Evolutionary conservation across 257 asterid genomes (phyloP).

Genomic region (Solanum rostratum): DNA sequence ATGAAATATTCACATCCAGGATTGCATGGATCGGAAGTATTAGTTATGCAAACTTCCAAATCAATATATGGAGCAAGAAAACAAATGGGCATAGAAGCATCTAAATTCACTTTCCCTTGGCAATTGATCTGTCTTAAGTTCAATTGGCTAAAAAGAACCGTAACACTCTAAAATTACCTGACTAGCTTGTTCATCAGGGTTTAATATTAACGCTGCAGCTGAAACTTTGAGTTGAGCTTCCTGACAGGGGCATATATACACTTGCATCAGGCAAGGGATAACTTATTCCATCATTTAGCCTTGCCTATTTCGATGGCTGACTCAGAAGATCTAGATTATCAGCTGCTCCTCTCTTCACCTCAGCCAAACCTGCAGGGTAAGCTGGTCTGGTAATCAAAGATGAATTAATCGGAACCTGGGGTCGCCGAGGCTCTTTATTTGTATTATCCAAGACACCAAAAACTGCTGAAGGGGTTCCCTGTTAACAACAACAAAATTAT

Average conservation of each 20-base stretch:
- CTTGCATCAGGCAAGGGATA: slow-evolving; percentile 26
- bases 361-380: slow-evolving; percentile 17
- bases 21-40: not conserved
- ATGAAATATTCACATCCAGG: not conserved
- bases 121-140: not conserved
- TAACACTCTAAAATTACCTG: slow-evolving; percentile 37
- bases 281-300: slow-evolving; percentile 42
- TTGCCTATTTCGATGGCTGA: slow-evolving; percentile 41
- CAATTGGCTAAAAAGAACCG: not conserved
- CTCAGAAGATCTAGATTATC: slow-evolving; percentile 26
- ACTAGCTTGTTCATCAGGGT: slow-evolving; percentile 37
- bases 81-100: not conserved
- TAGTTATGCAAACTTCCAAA: not conserved
- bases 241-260: slow-evolving; percentile 17
- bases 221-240: slow-evolving; percentile 30
- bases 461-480: slow-evolving; percentile 32
- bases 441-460: slow-evolving; percentile 23
- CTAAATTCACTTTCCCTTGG: not conserved
- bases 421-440: slow-evolving; percentile 23
- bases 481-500: slow-evolving; percentile 2
- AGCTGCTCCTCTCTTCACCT: slow-evolving; percentile 11
- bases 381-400: not conserved
- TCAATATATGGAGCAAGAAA: not conserved
- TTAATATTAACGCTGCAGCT: slow-evolving; percentile 24
- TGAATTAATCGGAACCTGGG: slow-evolving; percentile 5